Evolutionary conservation across 75 land plant genomes (phyloP), one percentile per base, ranked within the genome.

Genomic region (Larix kaempferi): DNA sequence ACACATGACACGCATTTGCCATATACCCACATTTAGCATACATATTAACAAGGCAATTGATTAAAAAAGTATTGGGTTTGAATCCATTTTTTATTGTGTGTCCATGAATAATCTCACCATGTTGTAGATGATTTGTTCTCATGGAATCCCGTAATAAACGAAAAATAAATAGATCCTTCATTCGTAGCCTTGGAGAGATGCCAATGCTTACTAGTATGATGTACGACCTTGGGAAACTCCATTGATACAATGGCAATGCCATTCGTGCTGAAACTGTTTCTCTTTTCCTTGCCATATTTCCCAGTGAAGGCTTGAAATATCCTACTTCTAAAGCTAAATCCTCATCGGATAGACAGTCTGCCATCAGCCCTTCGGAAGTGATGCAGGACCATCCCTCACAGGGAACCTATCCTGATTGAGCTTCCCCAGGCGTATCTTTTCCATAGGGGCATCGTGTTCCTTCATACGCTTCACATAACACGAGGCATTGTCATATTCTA

Each of bases 371-470:
- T 29, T 29, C 33, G 1, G 33, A 29, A 29, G 33, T 29, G 33
- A 29, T 29, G 1, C 33, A 29, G 33, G 33, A 29, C 1, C 1
- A 29, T 29, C 33, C 33, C 33, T 29, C 1, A 29, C 33, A 29
- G 33, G 33, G 33, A 29, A 29, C 33, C 33, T 29, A 29, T 29
- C 33, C 33, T 29, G 96, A 74, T 93, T 93, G 77, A 93, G 96
- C 73, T 91, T 89, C 5, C 94, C 94, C 15, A 88, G 88, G 14
- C 33, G 85, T 63, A 91, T 87, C 74, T 91, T 86, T 80, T 90
- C 91, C 74, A 79, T 35, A 37, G 89, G 89, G 13, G 78, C 83
- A 67, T 84, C 83, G 12, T 89, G 94, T 22, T 87, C 88, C 80
- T 90, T 91, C 27, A 74, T 79, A 6, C 87, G 81, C 88, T 91